phyloP scores from a whole-genome alignment of 352 stramenopile genomes.

The Plasmopara muralis region DNA sequence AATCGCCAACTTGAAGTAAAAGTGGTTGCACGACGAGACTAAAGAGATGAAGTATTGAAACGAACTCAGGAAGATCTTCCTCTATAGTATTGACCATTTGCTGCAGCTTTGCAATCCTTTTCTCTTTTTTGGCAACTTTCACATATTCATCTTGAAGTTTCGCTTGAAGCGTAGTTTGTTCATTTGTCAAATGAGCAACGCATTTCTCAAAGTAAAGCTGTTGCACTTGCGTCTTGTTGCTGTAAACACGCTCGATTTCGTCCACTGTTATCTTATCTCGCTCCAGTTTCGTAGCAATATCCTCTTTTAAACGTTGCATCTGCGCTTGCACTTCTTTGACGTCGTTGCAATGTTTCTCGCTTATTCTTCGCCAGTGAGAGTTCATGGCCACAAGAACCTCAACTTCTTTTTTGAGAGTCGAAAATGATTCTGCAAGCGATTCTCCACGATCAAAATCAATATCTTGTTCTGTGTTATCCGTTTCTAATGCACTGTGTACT shows the following conservation, averaged over 20 bases:
- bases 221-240: constrained; percentile 30
- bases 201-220: constrained; percentile 30
- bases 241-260: constrained; percentile 43
- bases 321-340: constrained; percentile 18
- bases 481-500: constrained; percentile 15
- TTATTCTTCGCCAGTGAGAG: constrained; percentile 18
- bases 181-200: constrained; percentile 28
- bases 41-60: constrained; percentile 49
- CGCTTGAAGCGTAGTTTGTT: constrained; percentile 27
- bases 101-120: constrained; percentile 23
- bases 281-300: constrained; percentile 26
- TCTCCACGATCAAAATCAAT: constrained; percentile 7
- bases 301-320: constrained; percentile 20
- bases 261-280: constrained; percentile 31
- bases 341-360: constrained; percentile 16
- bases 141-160: constrained; percentile 23
- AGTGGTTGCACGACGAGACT: constrained; percentile 47
- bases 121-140: constrained; percentile 11
- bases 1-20: constrained; percentile 60
- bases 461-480: not conserved
- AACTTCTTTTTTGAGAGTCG: constrained; percentile 17
- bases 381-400: constrained; percentile 15
- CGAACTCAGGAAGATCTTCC: constrained; percentile 37
- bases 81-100: constrained; percentile 29
- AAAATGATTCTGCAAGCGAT: constrained; percentile 9